A percentile compares a stretch with the other conserved stretches of the same genome.
These are phyloP conservation scores for Malus sylvestris DNA, from an alignment of 306 rosid species.

Conservation along the genomic window DNA sequence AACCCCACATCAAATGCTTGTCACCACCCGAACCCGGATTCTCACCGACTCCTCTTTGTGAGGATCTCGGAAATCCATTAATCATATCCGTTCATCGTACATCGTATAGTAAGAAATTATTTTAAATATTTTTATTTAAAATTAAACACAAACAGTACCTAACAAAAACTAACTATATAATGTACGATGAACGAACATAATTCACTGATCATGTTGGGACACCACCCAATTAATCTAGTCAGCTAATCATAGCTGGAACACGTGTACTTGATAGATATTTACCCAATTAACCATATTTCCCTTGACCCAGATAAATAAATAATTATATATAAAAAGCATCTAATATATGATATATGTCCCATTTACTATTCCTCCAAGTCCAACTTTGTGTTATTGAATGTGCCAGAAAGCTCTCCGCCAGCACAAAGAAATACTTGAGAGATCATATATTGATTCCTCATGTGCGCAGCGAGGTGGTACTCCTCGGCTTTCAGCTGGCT, in stretches of 20 bases:
- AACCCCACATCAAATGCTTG: background rate
- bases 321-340: too few species aligned
- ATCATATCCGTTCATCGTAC: too few species aligned
- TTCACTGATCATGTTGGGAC: too few species aligned
- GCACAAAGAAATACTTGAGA: background rate
- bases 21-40: background rate
- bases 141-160: too few species aligned
- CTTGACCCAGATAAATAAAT: too few species aligned
- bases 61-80: too few species aligned
- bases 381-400: background rate
- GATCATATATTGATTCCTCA: background rate
- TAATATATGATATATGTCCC: background rate
- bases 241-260: background rate
- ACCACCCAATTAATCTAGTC: background rate
- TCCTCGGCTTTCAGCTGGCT: conserved; percentile 32
- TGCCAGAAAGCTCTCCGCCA: background rate
- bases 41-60: too few species aligned
- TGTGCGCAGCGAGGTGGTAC: conserved; percentile 32
- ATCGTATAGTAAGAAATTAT: too few species aligned
- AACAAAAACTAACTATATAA: accelerated
- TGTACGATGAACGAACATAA: accelerated
- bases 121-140: too few species aligned
- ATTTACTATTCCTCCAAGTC: background rate
- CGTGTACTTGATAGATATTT: background rate
- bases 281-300: background rate